Percentiles rank a stretch among this genome's conserved stretches.
Evolutionary conservation across 2,329 filamentous ascomycete genomes (phyloP).

Genomic region (Colletotrichum sp.): DNA sequence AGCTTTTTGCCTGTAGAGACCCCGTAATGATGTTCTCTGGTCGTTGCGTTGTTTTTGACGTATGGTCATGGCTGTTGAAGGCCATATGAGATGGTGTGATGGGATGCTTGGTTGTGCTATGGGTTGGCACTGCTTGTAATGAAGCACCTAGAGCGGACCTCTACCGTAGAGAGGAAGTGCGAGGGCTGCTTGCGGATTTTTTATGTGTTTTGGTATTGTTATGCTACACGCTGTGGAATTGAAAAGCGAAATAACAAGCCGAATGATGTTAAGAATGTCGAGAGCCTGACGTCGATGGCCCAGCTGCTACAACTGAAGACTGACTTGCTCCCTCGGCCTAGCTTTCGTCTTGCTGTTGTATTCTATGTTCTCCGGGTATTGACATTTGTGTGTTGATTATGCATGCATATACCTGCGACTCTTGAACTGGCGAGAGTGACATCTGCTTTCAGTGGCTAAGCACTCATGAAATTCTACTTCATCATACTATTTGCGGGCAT

Average conservation of each 20-base stretch:
- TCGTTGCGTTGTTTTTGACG: neutral
- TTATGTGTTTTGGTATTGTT: neutral
- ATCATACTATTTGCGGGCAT: neutral
- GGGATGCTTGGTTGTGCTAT: neutral
- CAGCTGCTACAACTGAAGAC: neutral
- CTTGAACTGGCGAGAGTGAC: neutral
- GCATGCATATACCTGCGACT: neutral
- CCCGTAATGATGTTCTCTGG: neutral
- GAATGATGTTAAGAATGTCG: neutral
- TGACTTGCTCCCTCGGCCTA: neutral
- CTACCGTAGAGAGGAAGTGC: neutral
- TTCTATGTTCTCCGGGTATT: neutral
- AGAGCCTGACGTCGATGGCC: neutral
- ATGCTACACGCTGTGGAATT: neutral
- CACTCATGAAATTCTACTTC: neutral
- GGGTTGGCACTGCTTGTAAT: neutral
- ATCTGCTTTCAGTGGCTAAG: neutral
- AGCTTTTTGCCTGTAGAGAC: neutral
- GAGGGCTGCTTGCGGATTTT: neutral
- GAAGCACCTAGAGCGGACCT: neutral
- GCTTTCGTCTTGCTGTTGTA: neutral
- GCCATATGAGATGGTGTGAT: neutral
- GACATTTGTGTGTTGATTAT: neutral
- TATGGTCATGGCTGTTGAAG: neutral
- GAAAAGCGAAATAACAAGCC: neutral